Evolutionary conservation across 305 asterid species (phyloP).

Genomic region (Galium porrigens): DNA sequence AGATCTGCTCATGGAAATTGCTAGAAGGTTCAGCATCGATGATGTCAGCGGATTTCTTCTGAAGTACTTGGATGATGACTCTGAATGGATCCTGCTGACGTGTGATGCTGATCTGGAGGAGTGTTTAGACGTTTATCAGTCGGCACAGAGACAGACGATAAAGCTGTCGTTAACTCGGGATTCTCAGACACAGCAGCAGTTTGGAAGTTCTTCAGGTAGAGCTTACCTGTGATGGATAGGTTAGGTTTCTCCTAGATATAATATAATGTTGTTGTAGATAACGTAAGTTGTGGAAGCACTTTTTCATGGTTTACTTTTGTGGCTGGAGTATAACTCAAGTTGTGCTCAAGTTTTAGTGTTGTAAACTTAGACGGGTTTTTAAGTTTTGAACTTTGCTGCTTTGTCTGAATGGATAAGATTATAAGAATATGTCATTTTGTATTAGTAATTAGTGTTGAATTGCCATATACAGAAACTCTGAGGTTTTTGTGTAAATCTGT

Average conservation of each 20-base stretch:
- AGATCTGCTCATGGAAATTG: conserved; percentile 44
- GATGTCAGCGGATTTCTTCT: conserved; percentile 35
- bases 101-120: conserved; percentile 85
- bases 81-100: conserved; percentile 73
- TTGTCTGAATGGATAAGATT: background rate
- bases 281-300: background rate
- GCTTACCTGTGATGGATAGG: conserved; percentile 17
- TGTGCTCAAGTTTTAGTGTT: background rate
- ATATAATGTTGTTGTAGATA: background rate
- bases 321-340: background rate
- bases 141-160: conserved; percentile 38
- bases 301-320: conserved; percentile 5
- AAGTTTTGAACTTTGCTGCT: background rate
- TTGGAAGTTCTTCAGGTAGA: conserved; percentile 34
- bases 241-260: background rate
- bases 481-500: background rate
- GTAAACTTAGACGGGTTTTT: background rate
- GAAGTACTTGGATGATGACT: conserved; percentile 81
- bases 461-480: background rate
- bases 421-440: background rate
- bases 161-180: conserved; percentile 38
- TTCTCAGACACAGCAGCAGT: conserved; percentile 26
- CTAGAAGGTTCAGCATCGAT: conserved; percentile 51
- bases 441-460: background rate
- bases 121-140: conserved; percentile 45